Evolutionary conservation across 179 eudicot genomes (phyloP).

Genomic region (Amaranthus tricolor): DNA sequence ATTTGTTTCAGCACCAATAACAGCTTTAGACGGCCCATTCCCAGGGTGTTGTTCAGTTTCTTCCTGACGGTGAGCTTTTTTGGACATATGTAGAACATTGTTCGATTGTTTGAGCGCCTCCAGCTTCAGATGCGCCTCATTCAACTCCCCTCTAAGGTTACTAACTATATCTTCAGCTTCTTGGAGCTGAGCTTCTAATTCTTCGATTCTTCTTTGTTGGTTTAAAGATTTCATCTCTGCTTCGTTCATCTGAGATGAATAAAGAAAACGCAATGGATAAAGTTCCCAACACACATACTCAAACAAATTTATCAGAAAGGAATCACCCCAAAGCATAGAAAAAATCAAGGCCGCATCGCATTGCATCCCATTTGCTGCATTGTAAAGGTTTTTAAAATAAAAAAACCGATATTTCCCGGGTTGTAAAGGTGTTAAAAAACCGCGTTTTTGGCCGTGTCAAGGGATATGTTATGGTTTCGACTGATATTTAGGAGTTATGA

Average conservation of each 20-base stretch:
- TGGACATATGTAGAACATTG: not conserved
- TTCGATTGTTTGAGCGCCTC: slow-evolving; percentile 32
- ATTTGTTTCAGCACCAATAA: slow-evolving; percentile 15
- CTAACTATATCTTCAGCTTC: slow-evolving; percentile 75
- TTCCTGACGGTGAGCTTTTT: slow-evolving; percentile 9
- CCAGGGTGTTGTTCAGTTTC: slow-evolving; percentile 12
- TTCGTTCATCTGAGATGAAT: slow-evolving; percentile 47
- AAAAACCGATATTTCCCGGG: no score
- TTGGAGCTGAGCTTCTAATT: slow-evolving; percentile 86
- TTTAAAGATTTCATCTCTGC: slow-evolving; percentile 43
- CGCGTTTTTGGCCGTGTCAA: no score
- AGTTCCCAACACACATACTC: not conserved
- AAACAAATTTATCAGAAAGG: not conserved
- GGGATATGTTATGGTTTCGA: no score
- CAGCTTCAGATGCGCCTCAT: slow-evolving; percentile 47
- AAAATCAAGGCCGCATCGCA: no score
- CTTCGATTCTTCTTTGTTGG: slow-evolving; percentile 76
- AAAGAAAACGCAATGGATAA: not conserved
- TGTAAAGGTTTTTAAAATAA: no score
- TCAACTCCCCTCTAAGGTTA: slow-evolving; percentile 73
- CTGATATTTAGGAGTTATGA: no score
- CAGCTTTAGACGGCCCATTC: slow-evolving; percentile 10
- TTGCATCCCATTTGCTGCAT: no score
- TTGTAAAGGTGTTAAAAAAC: no score
- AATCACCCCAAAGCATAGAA: not conserved